Conservation (phyloP, 257 asterid species). For the Euphrasia confusa region DNA sequence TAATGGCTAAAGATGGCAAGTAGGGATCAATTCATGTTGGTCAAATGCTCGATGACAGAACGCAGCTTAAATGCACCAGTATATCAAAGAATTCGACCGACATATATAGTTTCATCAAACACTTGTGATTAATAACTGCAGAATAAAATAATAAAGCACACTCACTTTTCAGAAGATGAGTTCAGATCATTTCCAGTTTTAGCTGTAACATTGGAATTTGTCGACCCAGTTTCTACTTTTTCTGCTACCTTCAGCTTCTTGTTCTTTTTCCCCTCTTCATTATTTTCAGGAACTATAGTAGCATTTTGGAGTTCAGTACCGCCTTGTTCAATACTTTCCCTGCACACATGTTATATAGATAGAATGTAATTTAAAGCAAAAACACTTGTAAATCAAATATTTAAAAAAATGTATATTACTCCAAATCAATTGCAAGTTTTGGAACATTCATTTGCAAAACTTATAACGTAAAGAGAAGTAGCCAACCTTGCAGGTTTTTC, state of each 20-base stretch:
- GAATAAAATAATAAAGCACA: slow-evolving; percentile 7
- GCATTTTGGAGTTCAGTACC: slow-evolving; percentile 29
- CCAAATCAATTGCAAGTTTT: background rate
- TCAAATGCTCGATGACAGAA: background rate
- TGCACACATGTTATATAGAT: slow-evolving; percentile 21
- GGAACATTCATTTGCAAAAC: background rate
- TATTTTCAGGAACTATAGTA: slow-evolving; percentile 27
- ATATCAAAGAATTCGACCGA: background rate
- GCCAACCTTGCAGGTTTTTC: slow-evolving; percentile 46
- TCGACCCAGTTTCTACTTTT: slow-evolving; percentile 31
- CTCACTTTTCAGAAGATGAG: slow-evolving; percentile 55
- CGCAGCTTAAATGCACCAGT: slow-evolving; percentile 8
- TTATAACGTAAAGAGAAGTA: slow-evolving; percentile 10
- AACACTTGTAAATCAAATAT: slow-evolving; percentile 2
- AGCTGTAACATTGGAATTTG: slow-evolving; percentile 29
- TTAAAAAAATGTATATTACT: slow-evolving; percentile 2
- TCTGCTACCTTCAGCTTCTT: slow-evolving; percentile 51
- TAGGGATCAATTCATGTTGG: background rate
- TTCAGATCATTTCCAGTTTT: slow-evolving; percentile 37
- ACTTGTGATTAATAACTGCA: background rate
- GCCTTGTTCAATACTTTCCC: slow-evolving; percentile 25
- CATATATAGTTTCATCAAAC: slow-evolving; percentile 10
- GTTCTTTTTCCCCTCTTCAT: slow-evolving; percentile 49
- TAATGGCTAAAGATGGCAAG: slow-evolving; percentile 3
- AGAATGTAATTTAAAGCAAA: slow-evolving; percentile 4